A percentile compares a stretch with the other conserved stretches of the same genome.
These are phyloP conservation scores for Tetrahymena elliotti DNA, from an alignment of 73 alveolate genomes.

Conservation along the genomic window DNA sequence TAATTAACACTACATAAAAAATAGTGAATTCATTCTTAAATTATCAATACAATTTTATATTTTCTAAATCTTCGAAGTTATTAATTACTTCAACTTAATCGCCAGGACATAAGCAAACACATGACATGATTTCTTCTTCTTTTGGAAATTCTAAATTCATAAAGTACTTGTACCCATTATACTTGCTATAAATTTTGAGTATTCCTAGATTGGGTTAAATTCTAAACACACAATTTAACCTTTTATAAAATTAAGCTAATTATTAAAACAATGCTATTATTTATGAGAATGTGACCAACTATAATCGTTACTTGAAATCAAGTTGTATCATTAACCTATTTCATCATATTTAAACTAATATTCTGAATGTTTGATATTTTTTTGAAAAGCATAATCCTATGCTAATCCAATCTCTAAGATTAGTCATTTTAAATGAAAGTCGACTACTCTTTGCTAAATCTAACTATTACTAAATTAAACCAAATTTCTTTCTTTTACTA, in stretches of 20 bases:
- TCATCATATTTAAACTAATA: neutral
- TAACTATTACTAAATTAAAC: neutral
- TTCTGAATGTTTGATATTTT: too few species aligned
- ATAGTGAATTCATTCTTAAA: too few species aligned
- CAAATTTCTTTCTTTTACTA: neutral
- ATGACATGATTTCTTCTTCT: neutral
- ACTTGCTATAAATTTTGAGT: neutral
- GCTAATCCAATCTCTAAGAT: neutral
- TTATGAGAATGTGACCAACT: neutral
- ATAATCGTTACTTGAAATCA: neutral
- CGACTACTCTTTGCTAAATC: neutral
- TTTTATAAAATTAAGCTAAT: too few species aligned
- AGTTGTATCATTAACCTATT: neutral
- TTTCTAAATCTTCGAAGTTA: neutral
- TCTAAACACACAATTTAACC: neutral
- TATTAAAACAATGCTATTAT: neutral
- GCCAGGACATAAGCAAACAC: neutral
- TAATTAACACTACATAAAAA: too few species aligned
- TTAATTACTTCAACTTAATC: neutral
- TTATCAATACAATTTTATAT: neutral
- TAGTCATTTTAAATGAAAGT: too few species aligned
- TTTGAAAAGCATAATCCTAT: neutral
- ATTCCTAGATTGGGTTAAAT: neutral
- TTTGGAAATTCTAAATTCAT: neutral
- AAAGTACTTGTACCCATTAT: too few species aligned